Base-by-base conservation (phyloP, 1,139 yeast species). In the Pichia sp. region DNA sequence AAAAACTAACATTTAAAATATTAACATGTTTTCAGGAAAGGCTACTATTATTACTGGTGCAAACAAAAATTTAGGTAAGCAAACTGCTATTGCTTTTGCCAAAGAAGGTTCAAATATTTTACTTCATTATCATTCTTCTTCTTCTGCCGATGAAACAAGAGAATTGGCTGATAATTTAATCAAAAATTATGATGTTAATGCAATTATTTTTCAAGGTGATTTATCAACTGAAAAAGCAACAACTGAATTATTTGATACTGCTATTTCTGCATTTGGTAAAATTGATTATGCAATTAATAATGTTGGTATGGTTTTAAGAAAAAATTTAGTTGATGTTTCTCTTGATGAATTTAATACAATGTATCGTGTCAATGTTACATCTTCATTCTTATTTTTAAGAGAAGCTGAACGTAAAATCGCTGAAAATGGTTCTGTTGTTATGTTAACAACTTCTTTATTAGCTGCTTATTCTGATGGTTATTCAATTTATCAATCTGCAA, bases 221-320 rank as follows among this genome's bases (percentile, higher is more conserved):
- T 64, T 80, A 44, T 63, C 70, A 37, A 58, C 58, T 4, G 78
- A 76, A 37, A 62, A 55, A 1, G 76, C 71, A 22, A 64, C 71
- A 39, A 60, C 64, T 27, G 61, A 64, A 30, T 62, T 80, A 46
- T 80, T 80, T 56, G 65, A 61, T 23, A 60, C 55, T 6, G 74
- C 76, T n/a, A 69, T 70, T 37, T 59, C 64, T 40, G 57, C 63
- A 37, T 69, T 74, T 46, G 71, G 71, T 42, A 76, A 76, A 25
- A 66, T 77, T 52, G 84, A 81, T 55, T 70, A 78, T 60, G 87
- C 86, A 28, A 69, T 80, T 53, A 80, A 80, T 65, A 80, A 78
- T 52, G 80, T 79, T 32, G 87, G 87, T 43, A 74, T 65, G 69
- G 86, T 81, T 30, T 66, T 81, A 60, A 80, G 80, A 68, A 80